phyloP scores from a whole-genome alignment of 192 early-diverging fungal genomes.

The Coemansia sp. region DNA sequence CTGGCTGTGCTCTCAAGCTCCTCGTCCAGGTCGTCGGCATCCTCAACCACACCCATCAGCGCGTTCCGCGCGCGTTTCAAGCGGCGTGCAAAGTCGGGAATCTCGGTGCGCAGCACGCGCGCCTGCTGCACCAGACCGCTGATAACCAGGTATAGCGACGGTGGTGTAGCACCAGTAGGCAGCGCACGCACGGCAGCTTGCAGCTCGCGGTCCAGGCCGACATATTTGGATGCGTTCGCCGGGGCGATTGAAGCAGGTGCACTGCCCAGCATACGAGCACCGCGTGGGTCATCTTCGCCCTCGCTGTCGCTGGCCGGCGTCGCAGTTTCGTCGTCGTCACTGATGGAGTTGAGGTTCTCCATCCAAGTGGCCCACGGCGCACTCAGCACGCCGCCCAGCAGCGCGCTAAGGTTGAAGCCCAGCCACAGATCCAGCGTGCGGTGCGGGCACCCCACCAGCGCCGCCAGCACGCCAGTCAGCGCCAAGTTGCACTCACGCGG shows the following conservation, averaged over 20 bases:
- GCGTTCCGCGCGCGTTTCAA: constrained; percentile 46
- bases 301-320: constrained; percentile 31
- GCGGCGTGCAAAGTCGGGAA: constrained; percentile 44
- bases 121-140: constrained; percentile 50
- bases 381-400: constrained; percentile 44
- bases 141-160: constrained; percentile 41
- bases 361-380: constrained; percentile 45
- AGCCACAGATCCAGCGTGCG: constrained; percentile 67
- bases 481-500: constrained; percentile 86
- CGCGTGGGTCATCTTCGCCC: constrained; percentile 33
- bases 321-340: constrained; percentile 18
- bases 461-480: constrained; percentile 82
- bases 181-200: constrained; percentile 21
- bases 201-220: constrained; percentile 40
- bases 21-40: constrained; percentile 39
- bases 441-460: constrained; percentile 74
- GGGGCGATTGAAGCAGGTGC: constrained; percentile 40
- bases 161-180: constrained; percentile 38
- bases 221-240: constrained; percentile 32
- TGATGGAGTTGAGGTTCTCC: constrained; percentile 47
- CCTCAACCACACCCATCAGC: constrained; percentile 51
- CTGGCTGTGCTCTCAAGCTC: constrained; percentile 30
- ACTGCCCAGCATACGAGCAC: constrained; percentile 14
- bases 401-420: constrained; percentile 52
- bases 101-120: constrained; percentile 37